Conservation (phyloP, 2,329 filamentous ascomycete genomes). For the Hymenoscyphus repandus region DNA sequence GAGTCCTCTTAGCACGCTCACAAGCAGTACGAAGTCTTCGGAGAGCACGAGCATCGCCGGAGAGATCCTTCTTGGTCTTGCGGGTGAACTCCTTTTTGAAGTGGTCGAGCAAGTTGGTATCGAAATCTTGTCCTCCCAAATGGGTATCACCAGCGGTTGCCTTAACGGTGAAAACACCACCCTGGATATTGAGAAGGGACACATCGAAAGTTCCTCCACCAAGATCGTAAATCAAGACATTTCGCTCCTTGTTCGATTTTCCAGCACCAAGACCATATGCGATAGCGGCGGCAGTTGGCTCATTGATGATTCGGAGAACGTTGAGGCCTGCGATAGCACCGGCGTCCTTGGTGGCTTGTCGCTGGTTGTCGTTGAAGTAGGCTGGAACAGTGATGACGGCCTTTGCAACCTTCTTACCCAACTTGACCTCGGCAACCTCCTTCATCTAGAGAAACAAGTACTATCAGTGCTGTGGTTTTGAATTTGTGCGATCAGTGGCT, state of each 20-base stretch:
- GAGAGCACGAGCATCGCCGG: slow-evolving; percentile 82
- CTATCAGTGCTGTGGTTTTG: slow-evolving; percentile 1
- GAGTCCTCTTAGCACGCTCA: slow-evolving; percentile 98
- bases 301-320: slow-evolving; percentile 99
- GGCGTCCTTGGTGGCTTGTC: slow-evolving; percentile 98
- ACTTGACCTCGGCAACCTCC: slow-evolving; percentile 96
- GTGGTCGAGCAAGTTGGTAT: slow-evolving; percentile 90
- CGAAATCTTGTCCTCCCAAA: slow-evolving; percentile 93
- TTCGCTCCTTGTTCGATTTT: slow-evolving; percentile 96
- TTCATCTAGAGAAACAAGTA: slow-evolving; percentile 67
- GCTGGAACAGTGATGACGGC: slow-evolving; percentile 97
- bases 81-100: slow-evolving; percentile 92
- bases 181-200: slow-evolving; percentile 96
- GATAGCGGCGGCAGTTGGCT: slow-evolving; percentile 96
- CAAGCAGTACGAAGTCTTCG: slow-evolving; percentile 95
- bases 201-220: slow-evolving; percentile 99
- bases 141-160: slow-evolving; percentile 97
- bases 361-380: slow-evolving; percentile 99
- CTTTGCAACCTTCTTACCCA: slow-evolving; percentile 98
- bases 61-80: slow-evolving; percentile 75
- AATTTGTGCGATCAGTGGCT: background rate
- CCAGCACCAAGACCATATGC: slow-evolving; percentile 95
- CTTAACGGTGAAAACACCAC: slow-evolving; percentile 99
- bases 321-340: slow-evolving; percentile 96
- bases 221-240: slow-evolving; percentile 99